Evolutionary conservation across 2,329 filamentous ascomycete species (phyloP), one percentile per base, ranked within the genome.

Genomic region (Fusarium clavum): DNA sequence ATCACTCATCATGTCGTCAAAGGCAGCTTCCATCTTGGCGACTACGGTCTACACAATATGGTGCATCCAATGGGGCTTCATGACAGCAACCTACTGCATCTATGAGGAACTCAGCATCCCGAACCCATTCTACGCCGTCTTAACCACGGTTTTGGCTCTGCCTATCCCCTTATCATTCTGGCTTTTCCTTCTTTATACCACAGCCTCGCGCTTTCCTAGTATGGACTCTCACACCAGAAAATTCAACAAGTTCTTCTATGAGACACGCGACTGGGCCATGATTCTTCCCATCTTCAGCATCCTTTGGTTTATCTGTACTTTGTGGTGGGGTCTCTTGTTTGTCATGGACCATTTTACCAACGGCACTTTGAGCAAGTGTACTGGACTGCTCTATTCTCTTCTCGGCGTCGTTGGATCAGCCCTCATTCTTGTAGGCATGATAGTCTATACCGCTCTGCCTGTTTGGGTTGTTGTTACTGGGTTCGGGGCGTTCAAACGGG

Each of bases 131-230:
- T 41, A 53, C 34, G 49, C 49, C 9, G 16, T 53, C 34, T 38
- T 53, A n/a, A 29, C 32, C 38, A 53, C 32, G 1, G 49, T 27
- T 20, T 22, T 53, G 18, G 8, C 49, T 43, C 24, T 53, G 24
- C 49, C 49, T 29, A 41, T 53, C 22, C 63, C 20, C 38, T 65
- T 4, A 45, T 71, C 25, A 46, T 44, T 75, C 14, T 61, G 73
- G 44, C 30, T 56, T 11, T 75, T 75, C 30, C 69, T 75, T 34
- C 44, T 75, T n/a, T 64, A 73, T 54, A 75, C 74, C 10, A 52
- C 57, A n/a, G 68, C 67, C 14, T 64, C 66, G 5, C 67, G 68
- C 44, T 52, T 74, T 22, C 55, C 62, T 14, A 9, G 30, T 3
- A 20, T 58, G 8, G 38, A 56, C 8, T 38, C 25, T 8, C 16